These are phyloP conservation scores for Thielaviopsis ethacetica DNA, from an alignment of 2,329 filamentous ascomycete species.

Conservation along the genomic window DNA sequence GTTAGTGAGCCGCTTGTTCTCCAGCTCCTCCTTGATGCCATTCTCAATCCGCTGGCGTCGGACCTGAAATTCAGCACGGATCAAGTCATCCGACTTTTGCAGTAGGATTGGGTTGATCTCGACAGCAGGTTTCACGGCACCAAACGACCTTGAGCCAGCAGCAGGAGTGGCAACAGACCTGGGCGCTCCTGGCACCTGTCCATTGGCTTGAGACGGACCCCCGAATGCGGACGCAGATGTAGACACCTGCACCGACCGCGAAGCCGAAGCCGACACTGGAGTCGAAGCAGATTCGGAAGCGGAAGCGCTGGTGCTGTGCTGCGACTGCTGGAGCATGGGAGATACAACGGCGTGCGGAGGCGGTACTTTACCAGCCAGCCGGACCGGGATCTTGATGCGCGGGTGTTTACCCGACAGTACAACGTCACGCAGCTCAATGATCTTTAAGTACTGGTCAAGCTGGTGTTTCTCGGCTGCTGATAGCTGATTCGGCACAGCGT, in stretches of 20 bases:
- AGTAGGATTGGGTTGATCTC: conserved; percentile 71
- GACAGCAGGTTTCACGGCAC: conserved; percentile 16
- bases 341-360: conserved; percentile 13
- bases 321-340: not conserved
- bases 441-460: conserved; percentile 51
- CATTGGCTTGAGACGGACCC: not conserved
- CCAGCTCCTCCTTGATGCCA: conserved; percentile 58
- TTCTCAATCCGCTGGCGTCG: conserved; percentile 72
- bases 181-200: not conserved
- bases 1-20: conserved; percentile 31
- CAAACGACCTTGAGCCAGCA: not conserved
- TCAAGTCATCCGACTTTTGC: conserved; percentile 70
- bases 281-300: not conserved
- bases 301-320: not conserved
- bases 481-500: not conserved
- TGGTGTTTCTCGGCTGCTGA: conserved; percentile 7
- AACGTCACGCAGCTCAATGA: conserved; percentile 64
- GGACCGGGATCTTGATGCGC: conserved; percentile 37
- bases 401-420: conserved; percentile 64
- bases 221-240: not conserved
- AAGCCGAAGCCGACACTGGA: not conserved
- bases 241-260: not conserved
- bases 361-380: conserved; percentile 17
- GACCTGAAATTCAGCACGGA: conserved; percentile 65
- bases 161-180: not conserved